Base-by-base conservation (phyloP, 345 rosid genomes). In the Acer negundo region DNA sequence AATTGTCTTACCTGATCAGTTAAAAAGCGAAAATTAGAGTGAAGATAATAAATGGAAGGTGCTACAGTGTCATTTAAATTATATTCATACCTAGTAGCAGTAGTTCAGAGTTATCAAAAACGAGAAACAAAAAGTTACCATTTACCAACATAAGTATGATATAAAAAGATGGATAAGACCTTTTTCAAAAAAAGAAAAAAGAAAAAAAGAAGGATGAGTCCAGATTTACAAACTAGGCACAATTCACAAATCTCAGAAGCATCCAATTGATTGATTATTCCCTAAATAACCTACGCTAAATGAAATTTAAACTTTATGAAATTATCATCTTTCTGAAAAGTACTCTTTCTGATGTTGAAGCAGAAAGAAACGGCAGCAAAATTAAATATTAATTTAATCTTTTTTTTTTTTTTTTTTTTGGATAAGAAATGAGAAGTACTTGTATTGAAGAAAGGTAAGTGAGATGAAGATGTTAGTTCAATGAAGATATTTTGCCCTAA, bases 1-100 rank as follows among this genome's bases (percentile, higher is more conserved):
- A 82, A 94, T 94, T 46, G 85, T 81, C 91, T 90, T 91, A 69
- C 97, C 95, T 93, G 92, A 75, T 23, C 6, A 12, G 62, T 69
- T 15, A 51, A 69, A 28, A 62, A 69, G 24, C 56, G 69, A 70
- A 62, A 62, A 67, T 81, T 15, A 76, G 42, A 72, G 62, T 15
- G 13, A 75, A 59, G 24, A 59, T 53, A 31, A 63, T 24, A 35
- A 40, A 38, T 46, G 53, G 16, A 47, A 19, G 64, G 20, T 2
- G 2, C 66, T 26, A 73, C 38, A 71, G 55, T 6, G 28, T 63
- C 66, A 56, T 19, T n/a, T 4, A 53, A 46, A 10, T 70, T 61
- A 11, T 22, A 53, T 19, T 64, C 13, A 49, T 46, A n/a, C 23
- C 56, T 63, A 49, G 23, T 53, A 70, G 10, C n/a, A 49, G n/a